Base-by-base conservation (phyloP, 2,329 filamentous ascomycete species). In the Ceratocystiopsis minuta region DNA sequence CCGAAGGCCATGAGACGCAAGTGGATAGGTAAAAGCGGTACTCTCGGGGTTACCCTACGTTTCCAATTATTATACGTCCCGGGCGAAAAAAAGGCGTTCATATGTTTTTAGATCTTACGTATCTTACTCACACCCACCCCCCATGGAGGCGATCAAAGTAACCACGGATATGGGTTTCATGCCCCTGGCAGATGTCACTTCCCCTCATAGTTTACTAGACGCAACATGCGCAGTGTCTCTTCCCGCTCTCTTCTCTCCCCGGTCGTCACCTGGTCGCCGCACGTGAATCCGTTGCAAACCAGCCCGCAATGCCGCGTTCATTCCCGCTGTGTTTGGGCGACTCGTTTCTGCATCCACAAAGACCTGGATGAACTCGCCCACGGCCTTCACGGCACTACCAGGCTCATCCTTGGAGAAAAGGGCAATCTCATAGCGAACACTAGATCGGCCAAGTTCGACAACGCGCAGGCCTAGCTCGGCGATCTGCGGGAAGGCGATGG, bases 341-440 rank as follows among this genome's bases (percentile, higher is more conserved):
- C 78, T 75, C 15, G 72, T 80, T 34, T 68, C 67, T 40, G 82
- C 69, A 45, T 87, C 75, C n/a, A 92, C 81, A 61, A 88, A 93
- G 12, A 94, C 84, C 56, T 94, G 87, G 14, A 85, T 70, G 54
- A 90, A 86, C 51, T 81, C 80, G 1, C 86, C 86, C 1, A 94
- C 85, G 12, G 85, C 84, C 55, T 80, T 84, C 11, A 90, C 83
- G 24, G 2, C 24, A 28, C 24, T 28, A 16, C 70, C 64, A 1
- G 83, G 75, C 3, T 77, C 63, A 0, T 79, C 83, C 45, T 72
- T 68, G 55, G 84, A 78, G 53, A 95, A 96, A 1, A 96, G 68
- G 0, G 77, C 90, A 45, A 93, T 74, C 55, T 96, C 88, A 54
- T 94, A 96, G 13, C 76, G 82, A 10, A 93, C 86, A 53, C 85